Base-by-base conservation (phyloP, 371 early-diverging fungal genomes). In the Phascolomyces articulosus region DNA sequence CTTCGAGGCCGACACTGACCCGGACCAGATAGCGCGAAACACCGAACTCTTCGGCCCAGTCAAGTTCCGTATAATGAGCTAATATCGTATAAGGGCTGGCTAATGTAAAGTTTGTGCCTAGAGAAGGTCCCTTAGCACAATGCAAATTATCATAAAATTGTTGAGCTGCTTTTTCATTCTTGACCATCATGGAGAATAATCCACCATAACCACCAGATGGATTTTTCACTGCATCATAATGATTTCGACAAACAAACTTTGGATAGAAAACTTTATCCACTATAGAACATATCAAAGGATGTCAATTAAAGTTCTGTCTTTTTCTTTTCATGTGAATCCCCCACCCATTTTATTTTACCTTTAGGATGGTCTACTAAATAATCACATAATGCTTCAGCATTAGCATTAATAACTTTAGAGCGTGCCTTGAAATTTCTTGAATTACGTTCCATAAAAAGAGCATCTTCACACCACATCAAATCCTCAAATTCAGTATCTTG, bases 31-130 rank as follows among this genome's bases (percentile, higher is more conserved):
- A 67, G 15, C 87, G 75, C 15, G 78, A 71, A n/a, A 98, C 96
- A 38, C 93, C 95, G 73, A 68, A 97, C 60, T 85, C 65, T 16
- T 81, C 85, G 7, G 95, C 97, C 95, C 96, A 96, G 29, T 97
- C 97, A 15, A 97, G 79, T 74, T 98, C 94, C 29, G 78, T 83
- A 77, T 90, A 96, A 72, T 98, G 98, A 4, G 97, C 98, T 27
- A 98, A 75, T 11, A 98, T 90, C 2, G 97, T 93, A 71, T 97
- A 98, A 7, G 98, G 97, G 63, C 93, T 91, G 7, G 87, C 93
- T 49, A 98, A 82, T 6, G 98, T 98, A 70, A 97, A 98, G 80
- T 95, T 96, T 47, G 97, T 97, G 2, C 98, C 98, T 26, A 98
- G 84, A 0, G 95, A 95, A 18, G 98, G 98, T 0, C 98, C 98